phyloP scores from a whole-genome alignment of 2,329 filamentous ascomycete species.

The Arthroderma sp. region DNA sequence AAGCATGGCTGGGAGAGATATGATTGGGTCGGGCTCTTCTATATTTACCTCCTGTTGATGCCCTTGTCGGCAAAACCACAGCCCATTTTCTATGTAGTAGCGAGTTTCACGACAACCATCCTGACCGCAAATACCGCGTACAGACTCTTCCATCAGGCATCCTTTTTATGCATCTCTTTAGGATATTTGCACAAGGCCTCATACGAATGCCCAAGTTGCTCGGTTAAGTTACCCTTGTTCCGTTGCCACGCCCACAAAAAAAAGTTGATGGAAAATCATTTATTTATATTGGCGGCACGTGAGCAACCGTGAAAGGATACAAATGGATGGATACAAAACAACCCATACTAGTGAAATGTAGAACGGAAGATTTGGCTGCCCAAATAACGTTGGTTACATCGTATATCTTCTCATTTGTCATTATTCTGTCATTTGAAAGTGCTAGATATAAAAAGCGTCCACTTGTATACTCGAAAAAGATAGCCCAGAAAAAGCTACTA shows the following conservation, averaged over 20 bases:
- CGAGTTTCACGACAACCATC: slow-evolving; percentile 58
- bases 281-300: neutral
- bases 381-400: slow-evolving; percentile 1
- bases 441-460: neutral
- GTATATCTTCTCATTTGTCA: slow-evolving; percentile 4
- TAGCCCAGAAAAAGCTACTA: neutral
- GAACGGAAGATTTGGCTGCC: neutral
- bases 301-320: neutral
- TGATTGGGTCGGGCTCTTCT: neutral
- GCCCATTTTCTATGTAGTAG: slow-evolving; percentile 64
- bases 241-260: neutral
- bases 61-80: slow-evolving; percentile 67
- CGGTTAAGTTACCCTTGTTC: neutral
- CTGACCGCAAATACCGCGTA: slow-evolving; percentile 41
- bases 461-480: neutral
- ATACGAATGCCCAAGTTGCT: neutral
- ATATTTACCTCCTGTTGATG: slow-evolving; percentile 59
- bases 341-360: neutral
- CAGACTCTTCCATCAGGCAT: slow-evolving; percentile 32
- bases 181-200: neutral
- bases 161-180: neutral
- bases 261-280: neutral
- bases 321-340: neutral
- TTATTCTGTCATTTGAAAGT: slow-evolving; percentile 1
- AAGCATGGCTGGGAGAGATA: neutral